These are phyloP conservation scores for Neofusicoccum laricinum DNA, from an alignment of 2,329 filamentous ascomycete species.

Conservation along the genomic window DNA sequence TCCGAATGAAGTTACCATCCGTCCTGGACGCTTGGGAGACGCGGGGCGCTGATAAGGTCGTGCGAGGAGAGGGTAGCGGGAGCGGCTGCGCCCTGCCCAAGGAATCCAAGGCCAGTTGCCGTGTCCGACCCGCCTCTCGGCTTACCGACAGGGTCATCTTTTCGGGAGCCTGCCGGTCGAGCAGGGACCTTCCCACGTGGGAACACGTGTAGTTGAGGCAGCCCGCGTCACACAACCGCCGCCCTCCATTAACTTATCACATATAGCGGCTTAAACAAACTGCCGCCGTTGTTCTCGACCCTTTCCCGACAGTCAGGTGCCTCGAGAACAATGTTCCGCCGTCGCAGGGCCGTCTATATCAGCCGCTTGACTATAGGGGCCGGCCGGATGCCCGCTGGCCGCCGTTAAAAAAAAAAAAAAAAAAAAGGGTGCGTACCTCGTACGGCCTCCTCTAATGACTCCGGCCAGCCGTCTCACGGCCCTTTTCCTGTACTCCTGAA, in stretches of 20 bases:
- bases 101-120: not conserved
- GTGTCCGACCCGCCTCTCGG: not conserved
- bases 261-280: constrained; percentile 1
- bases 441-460: not conserved
- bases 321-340: not conserved
- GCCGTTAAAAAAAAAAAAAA: not conserved
- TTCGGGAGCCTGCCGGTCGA: not conserved
- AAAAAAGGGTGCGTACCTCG: too few relatives aligned
- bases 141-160: not conserved
- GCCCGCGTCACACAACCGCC: not conserved
- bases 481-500: not conserved
- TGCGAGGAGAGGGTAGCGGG: not conserved
- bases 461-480: not conserved
- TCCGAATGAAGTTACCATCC: not conserved
- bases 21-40: not conserved
- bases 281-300: not conserved
- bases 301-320: not conserved
- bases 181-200: constrained; percentile 13
- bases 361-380: not conserved
- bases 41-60: not conserved
- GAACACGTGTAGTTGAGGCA: constrained; percentile 7
- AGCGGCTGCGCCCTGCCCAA: not conserved
- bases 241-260: not conserved
- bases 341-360: not conserved
- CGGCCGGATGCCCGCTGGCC: not conserved